Evolutionary conservation across 129 eudicot genomes (phyloP).

Genomic region (Arctium minus): DNA sequence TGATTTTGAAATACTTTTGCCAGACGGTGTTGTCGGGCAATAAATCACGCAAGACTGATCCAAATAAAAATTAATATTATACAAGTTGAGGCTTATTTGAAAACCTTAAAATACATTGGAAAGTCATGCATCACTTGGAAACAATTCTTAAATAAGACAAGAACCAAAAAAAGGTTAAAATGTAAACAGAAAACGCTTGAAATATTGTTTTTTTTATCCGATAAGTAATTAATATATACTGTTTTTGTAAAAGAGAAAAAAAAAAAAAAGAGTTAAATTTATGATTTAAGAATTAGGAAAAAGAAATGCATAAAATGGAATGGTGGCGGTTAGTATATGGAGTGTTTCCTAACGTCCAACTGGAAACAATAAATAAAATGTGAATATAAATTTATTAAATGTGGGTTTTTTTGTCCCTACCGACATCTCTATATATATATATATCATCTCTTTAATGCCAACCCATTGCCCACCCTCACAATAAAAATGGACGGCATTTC

Average conservation of each 20-base stretch:
- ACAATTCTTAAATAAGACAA: neutral
- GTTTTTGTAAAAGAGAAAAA: neutral
- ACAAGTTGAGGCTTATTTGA: neutral
- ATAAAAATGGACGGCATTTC: no score
- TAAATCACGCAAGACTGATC: neutral
- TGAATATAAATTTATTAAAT: neutral
- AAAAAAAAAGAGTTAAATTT: neutral
- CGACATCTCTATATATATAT: neutral
- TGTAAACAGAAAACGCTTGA: neutral
- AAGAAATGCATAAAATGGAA: neutral
- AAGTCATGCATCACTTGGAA: neutral
- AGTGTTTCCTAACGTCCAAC: conserved; percentile 7
- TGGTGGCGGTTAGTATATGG: neutral
- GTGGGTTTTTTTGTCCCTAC: neutral
- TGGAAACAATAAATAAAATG: neutral
- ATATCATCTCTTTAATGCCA: no score
- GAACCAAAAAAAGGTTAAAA: neutral
- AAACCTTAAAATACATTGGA: neutral
- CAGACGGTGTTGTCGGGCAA: neutral
- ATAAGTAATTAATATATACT: neutral
- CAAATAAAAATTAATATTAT: neutral
- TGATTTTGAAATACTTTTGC: neutral
- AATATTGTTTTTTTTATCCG: neutral
- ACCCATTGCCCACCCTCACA: no score
- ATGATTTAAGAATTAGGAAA: no score